Conservation (phyloP, 1,139 yeast genomes). For the Magnusiomyces tetraspermus region DNA sequence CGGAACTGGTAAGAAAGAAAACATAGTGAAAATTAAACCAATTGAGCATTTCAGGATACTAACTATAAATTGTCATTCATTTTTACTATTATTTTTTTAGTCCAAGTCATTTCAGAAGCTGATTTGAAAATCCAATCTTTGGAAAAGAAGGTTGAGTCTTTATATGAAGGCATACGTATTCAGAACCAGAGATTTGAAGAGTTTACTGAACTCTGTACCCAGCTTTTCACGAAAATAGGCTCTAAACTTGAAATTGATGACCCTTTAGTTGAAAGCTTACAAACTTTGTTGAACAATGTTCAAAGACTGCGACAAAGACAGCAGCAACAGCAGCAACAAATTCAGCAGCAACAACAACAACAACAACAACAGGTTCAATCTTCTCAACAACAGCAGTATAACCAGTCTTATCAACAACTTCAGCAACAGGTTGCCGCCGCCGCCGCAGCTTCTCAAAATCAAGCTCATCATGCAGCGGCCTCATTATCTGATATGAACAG, state of each 20-base stretch:
- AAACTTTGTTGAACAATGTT: slow-evolving; percentile 10
- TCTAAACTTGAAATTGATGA: background rate
- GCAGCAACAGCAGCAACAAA: slow-evolving; percentile 6
- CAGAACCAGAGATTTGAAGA: background rate
- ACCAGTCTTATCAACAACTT: slow-evolving; percentile 17
- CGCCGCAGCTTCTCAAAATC: background rate
- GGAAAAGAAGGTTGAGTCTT: slow-evolving; percentile 1
- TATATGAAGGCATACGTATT: background rate
- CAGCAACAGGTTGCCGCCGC: slow-evolving; percentile 13
- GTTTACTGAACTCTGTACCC: background rate
- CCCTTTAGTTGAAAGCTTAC: background rate
- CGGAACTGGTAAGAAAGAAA: slow-evolving; percentile 3
- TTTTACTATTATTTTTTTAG: background rate
- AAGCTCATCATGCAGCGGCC: background rate
- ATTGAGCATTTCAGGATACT: too few species aligned
- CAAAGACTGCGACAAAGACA: slow-evolving; percentile 27
- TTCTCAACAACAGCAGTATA: slow-evolving; percentile 21
- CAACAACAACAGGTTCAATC: background rate
- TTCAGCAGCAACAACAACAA: background rate
- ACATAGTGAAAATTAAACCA: too few species aligned
- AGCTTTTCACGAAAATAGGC: background rate
- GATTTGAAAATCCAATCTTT: background rate
- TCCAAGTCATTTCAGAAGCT: background rate
- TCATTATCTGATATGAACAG: background rate
- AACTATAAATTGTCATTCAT: background rate